Base-by-base conservation (phyloP, 768 basidiomycete species). In the Russula sp. region DNA sequence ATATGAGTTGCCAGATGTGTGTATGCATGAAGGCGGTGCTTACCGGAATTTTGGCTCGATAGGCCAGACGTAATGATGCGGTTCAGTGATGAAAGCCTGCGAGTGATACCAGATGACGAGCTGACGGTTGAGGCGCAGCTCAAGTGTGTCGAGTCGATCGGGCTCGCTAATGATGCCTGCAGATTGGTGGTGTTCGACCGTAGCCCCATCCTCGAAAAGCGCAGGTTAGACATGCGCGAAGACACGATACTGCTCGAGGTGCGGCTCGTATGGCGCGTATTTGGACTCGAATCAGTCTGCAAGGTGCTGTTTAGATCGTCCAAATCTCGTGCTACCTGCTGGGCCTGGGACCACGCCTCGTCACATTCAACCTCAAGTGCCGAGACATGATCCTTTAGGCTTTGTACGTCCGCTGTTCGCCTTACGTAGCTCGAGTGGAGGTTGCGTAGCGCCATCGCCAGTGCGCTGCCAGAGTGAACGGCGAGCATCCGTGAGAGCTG, bases 361-460 rank as follows among this genome's bases (percentile, higher is more conserved):
- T 92, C 87, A 59, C 87, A 75, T 72, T 93, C 90, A 1, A 81
- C 82, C 71, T 85, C 82, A 42, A 92, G 74, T 5, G 74, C 66
- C 28, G 77, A 77, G 1, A 90, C 71, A 57, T 83, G 80, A n/a
- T 78, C 74, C 46, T 77, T 79, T 4, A 90, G 73, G 20, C 72
- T 76, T 67, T 87, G 80, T n/a, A 79, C 80, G 66, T 90, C 86
- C 0, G 79, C 73, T 32, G 83, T 75, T 67, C 89, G 83, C 71
- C 84, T 84, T 57, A 89, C 69, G 72, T 90, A 87, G 69, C 86
- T 83, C 26, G 79, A 75, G 70, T 93, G 90, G 49, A 94, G 79
- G 76, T 94, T 93, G 65, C 89, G 80, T 62, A 93, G 76, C 1
- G 88, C 91, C 84, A 94, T 84, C 28, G 89, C 84, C 9, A 94